phyloP scores from a whole-genome alignment of 805 yeast genomes.

The Wickerhamiella galacta region DNA sequence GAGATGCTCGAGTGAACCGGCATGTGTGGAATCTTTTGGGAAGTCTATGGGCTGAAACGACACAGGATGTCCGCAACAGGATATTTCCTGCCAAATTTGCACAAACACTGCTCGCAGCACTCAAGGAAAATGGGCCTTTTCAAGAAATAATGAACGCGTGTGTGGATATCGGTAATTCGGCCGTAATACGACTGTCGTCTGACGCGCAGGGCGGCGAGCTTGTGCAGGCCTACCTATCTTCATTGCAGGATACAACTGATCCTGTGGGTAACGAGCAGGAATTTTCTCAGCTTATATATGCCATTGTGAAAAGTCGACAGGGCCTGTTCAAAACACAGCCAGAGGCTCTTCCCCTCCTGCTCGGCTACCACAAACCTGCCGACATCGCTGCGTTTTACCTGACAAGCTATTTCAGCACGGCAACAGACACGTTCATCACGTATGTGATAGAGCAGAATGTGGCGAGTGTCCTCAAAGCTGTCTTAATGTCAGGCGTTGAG shows the following conservation, averaged over 20 bases:
- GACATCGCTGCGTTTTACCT: not conserved
- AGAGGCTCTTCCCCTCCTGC: too few species aligned
- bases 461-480: not conserved
- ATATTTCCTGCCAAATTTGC: not conserved
- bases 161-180: too few species aligned
- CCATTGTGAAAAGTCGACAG: too few species aligned
- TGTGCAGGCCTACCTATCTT: not conserved
- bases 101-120: too few species aligned
- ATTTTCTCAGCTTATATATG: too few species aligned
- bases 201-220: not conserved
- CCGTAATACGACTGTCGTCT: too few species aligned
- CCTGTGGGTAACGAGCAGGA: not conserved
- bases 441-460: not conserved
- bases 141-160: too few species aligned
- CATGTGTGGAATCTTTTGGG: not conserved
- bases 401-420: too few species aligned
- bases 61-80: not conserved
- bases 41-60: not conserved
- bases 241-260: not conserved
- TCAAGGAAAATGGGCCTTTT: too few species aligned
- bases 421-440: too few species aligned
- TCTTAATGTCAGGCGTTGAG: conserved; percentile 3
- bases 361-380: too few species aligned
- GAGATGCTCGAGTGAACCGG: conserved; percentile 1
- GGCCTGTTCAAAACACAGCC: too few species aligned